Base-by-base conservation (phyloP, 495 filamentous ascomycete species). In the Acidomyces sp. region DNA sequence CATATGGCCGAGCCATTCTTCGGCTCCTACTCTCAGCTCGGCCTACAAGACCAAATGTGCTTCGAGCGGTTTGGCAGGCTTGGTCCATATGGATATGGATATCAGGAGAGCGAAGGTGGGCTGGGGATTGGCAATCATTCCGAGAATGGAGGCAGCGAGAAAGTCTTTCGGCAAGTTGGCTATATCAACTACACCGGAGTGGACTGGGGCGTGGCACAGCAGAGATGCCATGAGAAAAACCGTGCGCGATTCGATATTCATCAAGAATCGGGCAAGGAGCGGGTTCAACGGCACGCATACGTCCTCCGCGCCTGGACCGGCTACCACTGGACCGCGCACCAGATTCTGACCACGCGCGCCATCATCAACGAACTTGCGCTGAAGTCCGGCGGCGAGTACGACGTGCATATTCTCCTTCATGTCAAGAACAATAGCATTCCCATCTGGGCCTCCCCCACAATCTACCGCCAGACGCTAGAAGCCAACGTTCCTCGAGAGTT, bases 381-480 rank as follows among this genome's bases (percentile, higher is more conserved):
- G 24, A 69, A 65, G 52, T 65, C 66, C 0, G 70, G 72, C 30
- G 71, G 63, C 31, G 70, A 76, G 51, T 75, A 74, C 37, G 70
- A 75, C 43, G 68, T 76, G 0, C 66, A 73, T 41, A 55, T 76
- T 23, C 61, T 76, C 4, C 65, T 76, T 11, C 70, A 76, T 39
- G 70, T 75, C 58, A 68, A 71, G 51, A 65, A 75, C 43, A 56
- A 64, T 39, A 60, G 47, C 48, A 62, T 69, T 25, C 63, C 68
- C 12, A 75, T 76, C 46, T 75, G 62, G 55, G 55, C 62, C 1
- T 67, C 64, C 3, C 46, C 60, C 6, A 68, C 67, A 24, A 46
- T 63, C 4, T 75, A 76, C 49, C 51, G 61, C 23, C 50, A 65
- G 40, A 70, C 65, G 0, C 43, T 76, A 17, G 46, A 61, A 27